These are phyloP conservation scores for Fonsecaea multimorphosa DNA, from an alignment of 2,329 filamentous ascomycete genomes.

Conservation along the genomic window DNA sequence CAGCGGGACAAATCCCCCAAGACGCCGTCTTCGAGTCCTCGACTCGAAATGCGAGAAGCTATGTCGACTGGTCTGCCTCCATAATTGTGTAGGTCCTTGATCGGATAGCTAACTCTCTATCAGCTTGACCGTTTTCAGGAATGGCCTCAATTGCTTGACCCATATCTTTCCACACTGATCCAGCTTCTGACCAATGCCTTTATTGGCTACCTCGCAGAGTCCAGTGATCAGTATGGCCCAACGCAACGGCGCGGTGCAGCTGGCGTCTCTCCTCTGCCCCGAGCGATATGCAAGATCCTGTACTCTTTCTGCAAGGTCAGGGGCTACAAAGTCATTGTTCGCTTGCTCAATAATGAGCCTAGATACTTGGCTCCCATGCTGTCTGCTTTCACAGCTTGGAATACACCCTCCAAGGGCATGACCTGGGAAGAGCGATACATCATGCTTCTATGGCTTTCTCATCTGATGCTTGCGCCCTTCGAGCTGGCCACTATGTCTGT, in stretches of 20 bases:
- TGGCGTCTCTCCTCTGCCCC: conserved; percentile 60
- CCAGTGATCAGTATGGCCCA: conserved; percentile 34
- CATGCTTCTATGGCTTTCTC: conserved; percentile 83
- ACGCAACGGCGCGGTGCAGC: conserved; percentile 46
- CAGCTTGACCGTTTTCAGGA: conserved; percentile 90
- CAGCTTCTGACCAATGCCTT: conserved; percentile 77
- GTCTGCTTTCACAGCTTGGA: conserved; percentile 42
- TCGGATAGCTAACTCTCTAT: conserved; percentile 25
- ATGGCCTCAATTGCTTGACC: conserved; percentile 89
- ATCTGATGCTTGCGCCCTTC: conserved; percentile 84
- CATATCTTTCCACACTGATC: conserved; percentile 76
- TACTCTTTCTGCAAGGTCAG: conserved; percentile 95
- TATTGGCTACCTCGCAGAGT: conserved; percentile 51
- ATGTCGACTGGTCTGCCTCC: conserved; percentile 34
- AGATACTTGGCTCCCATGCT: conserved; percentile 82
- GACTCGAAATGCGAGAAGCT: conserved; percentile 30
- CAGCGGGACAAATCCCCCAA: conserved; percentile 35
- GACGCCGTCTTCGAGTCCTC: conserved; percentile 19
- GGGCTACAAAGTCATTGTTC: conserved; percentile 87
- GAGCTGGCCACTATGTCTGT: conserved; percentile 84
- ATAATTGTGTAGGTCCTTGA: background rate
- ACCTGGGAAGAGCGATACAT: conserved; percentile 90
- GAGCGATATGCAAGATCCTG: conserved; percentile 77
- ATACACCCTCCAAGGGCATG: conserved; percentile 51
- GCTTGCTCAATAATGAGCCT: conserved; percentile 90